Conservation (phyloP, 2,329 filamentous ascomycete species). For the Dactylellina sp. region DNA sequence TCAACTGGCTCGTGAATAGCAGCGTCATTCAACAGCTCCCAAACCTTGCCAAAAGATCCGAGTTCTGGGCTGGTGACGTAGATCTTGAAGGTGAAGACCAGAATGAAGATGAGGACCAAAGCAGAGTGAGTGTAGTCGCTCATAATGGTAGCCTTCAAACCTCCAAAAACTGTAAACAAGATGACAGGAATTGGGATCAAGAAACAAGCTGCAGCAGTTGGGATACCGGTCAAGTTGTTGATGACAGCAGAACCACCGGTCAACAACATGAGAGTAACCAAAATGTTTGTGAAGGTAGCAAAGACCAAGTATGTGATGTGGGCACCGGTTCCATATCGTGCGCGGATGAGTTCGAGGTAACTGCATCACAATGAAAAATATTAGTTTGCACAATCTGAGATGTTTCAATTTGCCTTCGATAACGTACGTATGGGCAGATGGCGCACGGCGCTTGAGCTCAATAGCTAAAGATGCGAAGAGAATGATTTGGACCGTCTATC, state of each 20-base stretch:
- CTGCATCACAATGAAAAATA: constrained; percentile 13
- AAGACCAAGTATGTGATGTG: constrained; percentile 86
- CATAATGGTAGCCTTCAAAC: constrained; percentile 75
- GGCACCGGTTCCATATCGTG: constrained; percentile 78
- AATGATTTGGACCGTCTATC: constrained; percentile 74
- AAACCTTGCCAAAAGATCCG: constrained; percentile 81
- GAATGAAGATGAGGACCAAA: constrained; percentile 84
- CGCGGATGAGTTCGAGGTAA: constrained; percentile 76
- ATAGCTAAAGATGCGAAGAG: constrained; percentile 92
- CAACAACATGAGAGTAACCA: constrained; percentile 89
- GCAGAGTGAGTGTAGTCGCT: constrained; percentile 90
- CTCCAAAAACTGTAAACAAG: constrained; percentile 73
- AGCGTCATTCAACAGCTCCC: constrained; percentile 79
- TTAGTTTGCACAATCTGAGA: constrained; percentile 13
- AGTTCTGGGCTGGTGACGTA: constrained; percentile 79
- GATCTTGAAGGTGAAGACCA: constrained; percentile 83
- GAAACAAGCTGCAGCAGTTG: constrained; percentile 84
- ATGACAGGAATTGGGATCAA: constrained; percentile 83
- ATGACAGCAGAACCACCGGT: constrained; percentile 84
- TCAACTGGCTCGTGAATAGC: constrained; percentile 77
- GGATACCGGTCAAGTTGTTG: constrained; percentile 77
- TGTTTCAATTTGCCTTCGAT: not conserved
- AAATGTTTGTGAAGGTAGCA: constrained; percentile 83
- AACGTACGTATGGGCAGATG: constrained; percentile 78
- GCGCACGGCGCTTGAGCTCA: constrained; percentile 85